Evolutionary conservation across 352 stramenopile genomes (phyloP), one percentile per base, ranked within the genome.

Genomic region (Phytophthora nicotianae): DNA sequence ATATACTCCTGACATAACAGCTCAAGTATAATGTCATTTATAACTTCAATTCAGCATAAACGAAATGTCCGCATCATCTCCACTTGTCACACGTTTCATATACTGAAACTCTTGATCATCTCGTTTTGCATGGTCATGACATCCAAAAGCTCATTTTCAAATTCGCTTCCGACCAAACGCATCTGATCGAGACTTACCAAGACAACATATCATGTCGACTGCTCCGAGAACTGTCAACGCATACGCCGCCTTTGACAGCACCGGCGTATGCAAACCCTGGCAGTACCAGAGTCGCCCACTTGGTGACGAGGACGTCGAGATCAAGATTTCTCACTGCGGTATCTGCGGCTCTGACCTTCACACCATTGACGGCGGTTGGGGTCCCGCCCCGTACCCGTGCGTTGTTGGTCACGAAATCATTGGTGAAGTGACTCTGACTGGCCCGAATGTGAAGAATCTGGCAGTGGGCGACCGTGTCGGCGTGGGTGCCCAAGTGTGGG

Each of bases 401-500:
- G 64, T 82, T 3, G 59, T 55, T 11, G 70, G 69, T 7, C 75
- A 84, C 42, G 75, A 81, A 14, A 83, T 63, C 19, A 16, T 63
- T 37, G 56, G 56, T 13, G 38, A 43, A 26, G 56, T 64, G 37
- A 68, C 57, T 6, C 24, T 55, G 13, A 56, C 56, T 6, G 72
- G 72, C 5, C 21, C 65, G 11, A 71, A 73, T n/a, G 80, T 91
- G 9, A 75, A 57, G 23, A 75, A 81, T 16, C 83, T 95, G 52
- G 70, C 74, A n/a, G 77, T 92, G 9, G 88, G 88, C 13, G 80
- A 95, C 59, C 53, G 69, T n/a, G 83, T 89, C 4, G 87, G 46
- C 23, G 54, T 62, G 2, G 54, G 54, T 3, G 54, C 54, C 2
- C 35, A 52, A n/a, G 57, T 23, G 10, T 85, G 79, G 62, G 75